These are phyloP conservation scores for Phoma sp. DNA, from an alignment of 2,329 filamentous ascomycete species.

Conservation along the genomic window DNA sequence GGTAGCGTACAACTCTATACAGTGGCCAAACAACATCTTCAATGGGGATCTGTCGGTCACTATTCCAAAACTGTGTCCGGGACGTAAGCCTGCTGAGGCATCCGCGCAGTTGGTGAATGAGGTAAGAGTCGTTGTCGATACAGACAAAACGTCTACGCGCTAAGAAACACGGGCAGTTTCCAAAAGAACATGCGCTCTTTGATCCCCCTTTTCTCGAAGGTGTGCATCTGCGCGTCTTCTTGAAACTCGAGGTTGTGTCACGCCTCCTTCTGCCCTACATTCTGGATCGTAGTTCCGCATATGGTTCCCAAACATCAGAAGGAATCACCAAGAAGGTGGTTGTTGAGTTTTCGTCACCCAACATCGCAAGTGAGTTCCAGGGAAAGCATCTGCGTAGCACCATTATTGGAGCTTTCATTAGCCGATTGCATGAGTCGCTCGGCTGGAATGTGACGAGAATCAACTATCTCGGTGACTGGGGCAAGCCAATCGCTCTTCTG, in stretches of 20 bases:
- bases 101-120: slow-evolving; percentile 30
- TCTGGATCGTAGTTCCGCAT: slow-evolving; percentile 59
- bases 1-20: slow-evolving; percentile 33
- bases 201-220: slow-evolving; percentile 65
- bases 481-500: slow-evolving; percentile 66
- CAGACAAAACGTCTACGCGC: no score
- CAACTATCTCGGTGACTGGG: slow-evolving; percentile 74
- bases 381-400: slow-evolving; percentile 70
- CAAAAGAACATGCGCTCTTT: slow-evolving; percentile 69
- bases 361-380: slow-evolving; percentile 75
- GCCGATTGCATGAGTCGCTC: slow-evolving; percentile 63
- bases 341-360: slow-evolving; percentile 76
- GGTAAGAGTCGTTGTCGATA: slow-evolving; percentile 10
- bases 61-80: slow-evolving; percentile 35
- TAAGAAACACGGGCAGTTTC: slow-evolving; percentile 59
- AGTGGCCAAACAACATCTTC: slow-evolving; percentile 40
- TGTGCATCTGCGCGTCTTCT: slow-evolving; percentile 72
- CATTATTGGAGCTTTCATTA: slow-evolving; percentile 67
- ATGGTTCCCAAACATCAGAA: slow-evolving; percentile 62
- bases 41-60: slow-evolving; percentile 38
- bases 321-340: slow-evolving; percentile 63
- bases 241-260: slow-evolving; percentile 64
- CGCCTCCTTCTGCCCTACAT: slow-evolving; percentile 69
- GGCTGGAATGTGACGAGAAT: slow-evolving; percentile 68
- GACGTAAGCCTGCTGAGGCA: slow-evolving; percentile 24